A percentile compares a stretch with the other conserved stretches of the same genome.
These are phyloP conservation scores for Podospora bellae-mahoneyi DNA, from an alignment of 495 filamentous ascomycete species.

Conservation along the genomic window DNA sequence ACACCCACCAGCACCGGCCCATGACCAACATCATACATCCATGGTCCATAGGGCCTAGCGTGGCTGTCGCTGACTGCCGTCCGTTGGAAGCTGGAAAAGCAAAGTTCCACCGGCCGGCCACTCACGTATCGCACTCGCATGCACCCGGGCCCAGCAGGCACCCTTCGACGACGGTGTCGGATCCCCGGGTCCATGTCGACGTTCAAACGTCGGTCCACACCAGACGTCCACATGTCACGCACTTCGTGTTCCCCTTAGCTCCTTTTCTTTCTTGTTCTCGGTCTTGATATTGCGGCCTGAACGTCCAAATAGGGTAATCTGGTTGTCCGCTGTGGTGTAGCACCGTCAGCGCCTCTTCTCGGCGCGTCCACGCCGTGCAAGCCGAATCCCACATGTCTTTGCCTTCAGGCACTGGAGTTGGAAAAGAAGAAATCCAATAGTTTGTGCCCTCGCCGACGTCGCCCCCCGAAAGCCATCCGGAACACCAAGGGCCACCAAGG, in stretches of 20 bases:
- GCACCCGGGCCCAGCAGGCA: not conserved
- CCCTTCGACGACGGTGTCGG: not conserved
- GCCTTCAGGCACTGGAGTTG: not conserved
- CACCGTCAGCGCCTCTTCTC: not conserved
- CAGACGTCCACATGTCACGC: too few species aligned
- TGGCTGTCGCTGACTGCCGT: not conserved
- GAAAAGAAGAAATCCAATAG: constrained; percentile 3
- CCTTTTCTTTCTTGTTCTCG: not conserved
- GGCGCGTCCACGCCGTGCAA: not conserved
- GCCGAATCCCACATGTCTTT: not conserved
- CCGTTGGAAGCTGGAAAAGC: not conserved
- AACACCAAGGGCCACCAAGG: not conserved
- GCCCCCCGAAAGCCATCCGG: constrained; percentile 2
- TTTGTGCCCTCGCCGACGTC: not conserved
- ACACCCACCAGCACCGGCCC: too few species aligned
- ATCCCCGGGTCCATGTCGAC: too few species aligned
- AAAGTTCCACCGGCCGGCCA: not conserved
- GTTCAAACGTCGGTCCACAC: too few species aligned
- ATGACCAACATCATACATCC: too few species aligned
- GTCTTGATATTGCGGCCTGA: not conserved
- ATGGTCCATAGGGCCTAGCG: too few species aligned
- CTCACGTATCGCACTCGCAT: not conserved
- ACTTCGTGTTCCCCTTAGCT: not conserved
- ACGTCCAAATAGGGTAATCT: not conserved
- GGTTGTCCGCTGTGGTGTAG: not conserved